Conservation (phyloP, 1,284 basidiomycete genomes). For the Cryptococcus sp. region DNA sequence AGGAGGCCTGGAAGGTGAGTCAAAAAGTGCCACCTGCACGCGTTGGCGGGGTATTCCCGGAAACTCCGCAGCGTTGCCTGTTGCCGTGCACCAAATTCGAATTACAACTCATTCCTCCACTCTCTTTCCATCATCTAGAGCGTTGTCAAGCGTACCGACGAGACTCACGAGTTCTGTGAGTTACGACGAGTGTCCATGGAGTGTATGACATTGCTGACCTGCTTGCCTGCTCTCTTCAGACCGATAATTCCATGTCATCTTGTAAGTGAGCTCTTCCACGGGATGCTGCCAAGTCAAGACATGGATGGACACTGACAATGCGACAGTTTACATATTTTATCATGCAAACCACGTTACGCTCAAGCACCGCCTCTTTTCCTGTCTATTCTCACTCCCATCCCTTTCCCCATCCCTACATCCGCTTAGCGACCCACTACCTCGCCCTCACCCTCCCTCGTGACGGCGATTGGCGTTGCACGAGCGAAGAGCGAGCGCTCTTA, state of each 20-base stretch:
- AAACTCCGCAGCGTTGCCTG: constrained; percentile 9
- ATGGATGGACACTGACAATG: too few relatives aligned
- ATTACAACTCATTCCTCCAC: constrained; percentile 11
- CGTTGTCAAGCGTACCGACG: constrained; percentile 80
- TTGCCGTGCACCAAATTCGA: constrained; percentile 7
- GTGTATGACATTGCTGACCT: constrained; percentile 8
- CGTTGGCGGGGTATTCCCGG: not conserved
- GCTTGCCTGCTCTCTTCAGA: constrained; percentile 19
- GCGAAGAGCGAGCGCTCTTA: constrained; percentile 24
- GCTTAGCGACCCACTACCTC: constrained; percentile 23
- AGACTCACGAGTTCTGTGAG: constrained; percentile 94
- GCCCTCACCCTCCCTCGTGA: constrained; percentile 26
- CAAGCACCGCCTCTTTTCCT: too few relatives aligned
- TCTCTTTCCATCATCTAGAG: constrained; percentile 57
- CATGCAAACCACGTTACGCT: constrained; percentile 14
- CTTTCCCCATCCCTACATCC: constrained; percentile 10
- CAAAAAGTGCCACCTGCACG: constrained; percentile 21
- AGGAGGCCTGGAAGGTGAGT: constrained; percentile 96
- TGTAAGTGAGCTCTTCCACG: constrained; percentile 8
- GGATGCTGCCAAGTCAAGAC: not conserved
- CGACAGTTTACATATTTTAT: not conserved
- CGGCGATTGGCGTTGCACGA: constrained; percentile 15
- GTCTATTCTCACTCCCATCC: not conserved
- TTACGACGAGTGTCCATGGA: constrained; percentile 5
- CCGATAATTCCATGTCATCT: constrained; percentile 24